Conservation (phyloP, 2,329 filamentous ascomycete species). For the Pseudogymnoascus sp. region DNA sequence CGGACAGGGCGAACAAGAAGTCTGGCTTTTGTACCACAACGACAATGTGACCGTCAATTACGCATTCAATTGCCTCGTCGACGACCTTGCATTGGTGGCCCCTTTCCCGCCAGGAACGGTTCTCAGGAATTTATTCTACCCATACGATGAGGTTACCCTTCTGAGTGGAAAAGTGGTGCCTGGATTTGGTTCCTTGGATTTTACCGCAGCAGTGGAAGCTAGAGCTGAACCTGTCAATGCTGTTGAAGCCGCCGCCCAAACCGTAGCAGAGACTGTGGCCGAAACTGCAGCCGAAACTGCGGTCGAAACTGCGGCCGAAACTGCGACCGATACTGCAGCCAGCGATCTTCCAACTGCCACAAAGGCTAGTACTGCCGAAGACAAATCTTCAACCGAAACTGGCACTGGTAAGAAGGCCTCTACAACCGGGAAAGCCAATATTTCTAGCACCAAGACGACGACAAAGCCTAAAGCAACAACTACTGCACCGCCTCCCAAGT, state of each 20-base stretch:
- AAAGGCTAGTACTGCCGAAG: background rate
- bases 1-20: slow-evolving; percentile 35
- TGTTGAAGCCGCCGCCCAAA: background rate
- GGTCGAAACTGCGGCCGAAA: background rate
- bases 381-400: background rate
- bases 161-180: background rate
- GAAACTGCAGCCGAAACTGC: background rate
- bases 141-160: slow-evolving; percentile 50
- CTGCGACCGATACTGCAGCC: background rate
- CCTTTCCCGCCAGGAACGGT: slow-evolving; percentile 46
- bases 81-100: slow-evolving; percentile 42
- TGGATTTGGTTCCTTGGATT: background rate
- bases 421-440: background rate
- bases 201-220: background rate
- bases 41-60: slow-evolving; percentile 43
- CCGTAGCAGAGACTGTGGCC: background rate
- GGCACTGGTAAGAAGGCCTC: slow-evolving; percentile 1
- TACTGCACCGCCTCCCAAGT: background rate
- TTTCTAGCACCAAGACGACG: background rate
- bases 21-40: slow-evolving; percentile 40
- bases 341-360: background rate
- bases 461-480: background rate
- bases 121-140: slow-evolving; percentile 55
- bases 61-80: slow-evolving; percentile 45
- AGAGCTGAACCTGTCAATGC: slow-evolving; percentile 20